A percentile compares a stretch with the other conserved stretches of the same genome.
These are phyloP conservation scores for Cordyceps militaris DNA, from an alignment of 2,329 filamentous ascomycete genomes.

Conservation along the genomic window DNA sequence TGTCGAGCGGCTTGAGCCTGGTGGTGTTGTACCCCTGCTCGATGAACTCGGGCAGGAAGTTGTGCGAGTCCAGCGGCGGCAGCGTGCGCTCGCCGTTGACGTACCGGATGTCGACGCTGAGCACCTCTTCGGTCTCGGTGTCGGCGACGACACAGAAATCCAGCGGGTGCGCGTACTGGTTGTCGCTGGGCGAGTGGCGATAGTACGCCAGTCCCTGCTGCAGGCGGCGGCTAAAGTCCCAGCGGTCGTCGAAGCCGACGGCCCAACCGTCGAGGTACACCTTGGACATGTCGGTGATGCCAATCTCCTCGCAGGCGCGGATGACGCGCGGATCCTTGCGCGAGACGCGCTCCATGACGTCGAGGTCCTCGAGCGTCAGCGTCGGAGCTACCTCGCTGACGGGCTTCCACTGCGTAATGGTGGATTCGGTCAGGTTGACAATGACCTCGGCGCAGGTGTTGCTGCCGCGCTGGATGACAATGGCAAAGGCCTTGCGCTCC, in stretches of 20 bases:
- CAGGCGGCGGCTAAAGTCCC: slow-evolving; percentile 62
- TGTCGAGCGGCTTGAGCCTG: slow-evolving; percentile 31
- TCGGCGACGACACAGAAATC: slow-evolving; percentile 38
- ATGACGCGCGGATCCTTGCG: slow-evolving; percentile 67
- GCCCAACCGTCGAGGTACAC: slow-evolving; percentile 83
- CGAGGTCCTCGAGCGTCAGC: slow-evolving; percentile 73
- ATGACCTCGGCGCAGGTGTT: slow-evolving; percentile 42
- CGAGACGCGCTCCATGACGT: slow-evolving; percentile 62
- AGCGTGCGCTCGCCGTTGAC: slow-evolving; percentile 43
- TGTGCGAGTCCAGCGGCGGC: slow-evolving; percentile 30
- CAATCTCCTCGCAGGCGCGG: slow-evolving; percentile 66
- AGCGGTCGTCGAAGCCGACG: slow-evolving; percentile 74
- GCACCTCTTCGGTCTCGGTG: slow-evolving; percentile 42
- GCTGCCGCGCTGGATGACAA: slow-evolving; percentile 36
- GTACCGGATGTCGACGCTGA: slow-evolving; percentile 35
- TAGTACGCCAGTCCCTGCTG: slow-evolving; percentile 83
- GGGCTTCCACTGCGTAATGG: slow-evolving; percentile 39
- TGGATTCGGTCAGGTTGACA: slow-evolving; percentile 38
- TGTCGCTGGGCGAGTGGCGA: slow-evolving; percentile 62
- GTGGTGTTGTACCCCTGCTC: slow-evolving; percentile 28
- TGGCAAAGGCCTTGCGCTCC: slow-evolving; percentile 43
- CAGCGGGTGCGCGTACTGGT: slow-evolving; percentile 52
- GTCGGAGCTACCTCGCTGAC: slow-evolving; percentile 40
- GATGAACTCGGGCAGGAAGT: slow-evolving; percentile 32
- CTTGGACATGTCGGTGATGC: slow-evolving; percentile 76